Evolutionary conservation across 306 rosid species (phyloP), one percentile per base, ranked within the genome.

Genomic region (Medicago arabica): DNA sequence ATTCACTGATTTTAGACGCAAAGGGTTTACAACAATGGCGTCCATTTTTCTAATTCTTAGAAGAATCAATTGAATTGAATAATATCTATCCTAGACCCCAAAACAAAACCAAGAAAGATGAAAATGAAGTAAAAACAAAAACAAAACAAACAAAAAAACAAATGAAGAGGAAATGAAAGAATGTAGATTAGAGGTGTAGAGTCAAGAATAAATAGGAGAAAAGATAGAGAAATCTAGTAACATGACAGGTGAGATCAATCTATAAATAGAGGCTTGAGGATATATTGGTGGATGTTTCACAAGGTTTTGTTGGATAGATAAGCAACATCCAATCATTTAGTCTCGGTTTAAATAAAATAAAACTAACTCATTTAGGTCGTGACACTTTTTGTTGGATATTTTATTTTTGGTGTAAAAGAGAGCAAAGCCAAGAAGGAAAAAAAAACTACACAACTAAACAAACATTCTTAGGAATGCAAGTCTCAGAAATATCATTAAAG

Each of bases 1-100:
- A 85, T 95, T 95, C 63, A 95, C 81, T 39, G 98, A 95, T 36
- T 85, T 92, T 23, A 95, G 88, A 64, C 87, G 93, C 47, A 95
- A 83, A 58, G 98, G 98, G 60, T 95, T 95, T 86, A 70, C 93
- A 16, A 17, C 75, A 21, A 8, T 87, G 78, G 84, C 98, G 77
- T 92, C 92, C 97, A 90, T 95, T 55, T 76, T 66, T 62, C 47
- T 18, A 16, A 10, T 64, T 39, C 17, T 39, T 11, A 12, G 16
- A 8, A 23, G 10, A 17, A 46, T 34, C 38, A 34, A 34, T 57
- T 19, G 7, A 25, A 25, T 59, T 2, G 18, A 61, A 61, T 61
- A 60, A 15, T 61, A 31, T 31, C 11, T 14, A 34, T n/a, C 67
- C 11, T 28, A 16, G 38, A 34, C 38, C 38, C 38, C 5, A 34